A percentile compares a stretch with the other conserved stretches of the same genome.
These are phyloP conservation scores for Xylaria palmicola DNA, from an alignment of 495 filamentous ascomycete genomes.

Conservation along the genomic window DNA sequence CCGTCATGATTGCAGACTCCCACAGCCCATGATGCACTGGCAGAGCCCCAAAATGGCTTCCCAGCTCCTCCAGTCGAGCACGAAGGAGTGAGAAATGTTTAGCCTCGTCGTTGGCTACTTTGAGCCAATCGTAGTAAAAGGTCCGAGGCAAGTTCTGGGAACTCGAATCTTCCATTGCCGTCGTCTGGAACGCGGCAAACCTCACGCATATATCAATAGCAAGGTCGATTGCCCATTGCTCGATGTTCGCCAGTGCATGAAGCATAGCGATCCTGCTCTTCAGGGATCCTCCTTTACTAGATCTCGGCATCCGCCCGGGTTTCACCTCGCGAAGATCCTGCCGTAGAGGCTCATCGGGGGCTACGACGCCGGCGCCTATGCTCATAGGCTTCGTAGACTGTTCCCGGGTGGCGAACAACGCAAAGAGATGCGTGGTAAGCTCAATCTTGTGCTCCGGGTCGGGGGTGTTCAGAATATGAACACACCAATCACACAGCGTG, in stretches of 20 bases:
- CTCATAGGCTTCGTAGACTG: conserved; percentile 43
- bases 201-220: conserved; percentile 56
- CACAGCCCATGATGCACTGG: conserved; percentile 54
- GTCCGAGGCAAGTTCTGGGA: conserved; percentile 43
- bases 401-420: conserved; percentile 44
- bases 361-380: conserved; percentile 42
- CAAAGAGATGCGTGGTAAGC: conserved; percentile 48
- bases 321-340: conserved; percentile 43
- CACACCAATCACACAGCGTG: conserved; percentile 53
- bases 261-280: conserved; percentile 54
- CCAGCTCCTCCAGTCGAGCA: conserved; percentile 49
- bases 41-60: conserved; percentile 49
- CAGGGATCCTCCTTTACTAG: conserved; percentile 44
- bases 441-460: conserved; percentile 56
- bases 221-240: conserved; percentile 55
- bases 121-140: conserved; percentile 56
- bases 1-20: conserved; percentile 47
- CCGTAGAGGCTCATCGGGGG: conserved; percentile 48
- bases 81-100: conserved; percentile 56
- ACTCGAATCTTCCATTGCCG: conserved; percentile 10
- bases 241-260: conserved; percentile 54
- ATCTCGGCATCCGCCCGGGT: conserved; percentile 44
- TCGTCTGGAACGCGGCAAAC: conserved; percentile 49
- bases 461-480: conserved; percentile 49
- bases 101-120: conserved; percentile 54